Evolutionary conservation across 106 monocot genomes (phyloP), one percentile per base, ranked within the genome.

Genomic region (Allium fistulosum): DNA sequence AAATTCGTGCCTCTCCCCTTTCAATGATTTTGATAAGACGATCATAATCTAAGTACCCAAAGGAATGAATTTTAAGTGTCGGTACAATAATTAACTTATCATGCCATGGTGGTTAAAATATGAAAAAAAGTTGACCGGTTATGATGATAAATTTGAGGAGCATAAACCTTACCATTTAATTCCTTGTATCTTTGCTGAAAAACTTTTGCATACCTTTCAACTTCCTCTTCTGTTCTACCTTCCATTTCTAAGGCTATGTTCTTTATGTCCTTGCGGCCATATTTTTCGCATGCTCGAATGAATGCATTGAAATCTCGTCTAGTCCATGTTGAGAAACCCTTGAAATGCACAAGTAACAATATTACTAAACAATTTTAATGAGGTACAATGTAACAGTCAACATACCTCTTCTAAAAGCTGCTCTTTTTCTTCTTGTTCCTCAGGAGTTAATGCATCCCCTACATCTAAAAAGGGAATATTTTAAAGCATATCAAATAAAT

Each of bases 1-100:
- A 80, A 15, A 90, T 90, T 67, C 90, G 78, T 59, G 90, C 90
- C 66, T 90, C 90, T 68, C 90, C 90, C 75, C 83, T 85, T 85
- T 90, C 90, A 61, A 90, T 90, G 48, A 76, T 90, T 67, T 90
- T 90, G 4, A 90, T 83, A 61, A 90, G 85, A 45, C 90, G 66
- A 26, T 90, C 90, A 74, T 90, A 90, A 66, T 90, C 90, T 90
- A 61, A 48, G 51, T 46, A 67, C 46, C 49, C 46, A 51, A 51
- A 7, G 46, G 55, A 45, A 53, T 7, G 37, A 37, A 37, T 37
- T 37, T 37, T 2, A 37, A 37, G 37, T 4, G 37, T 37, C 37
- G 37, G 37, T 37, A 37, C 37, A 37, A 4, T 37, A 37, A 37
- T 37, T 37, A 4, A 37, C 37, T 37, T 5, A 37, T 37, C 37